These are phyloP conservation scores for Rhytidhysteron rufulum DNA, from an alignment of 2,329 filamentous ascomycete species.

Conservation along the genomic window DNA sequence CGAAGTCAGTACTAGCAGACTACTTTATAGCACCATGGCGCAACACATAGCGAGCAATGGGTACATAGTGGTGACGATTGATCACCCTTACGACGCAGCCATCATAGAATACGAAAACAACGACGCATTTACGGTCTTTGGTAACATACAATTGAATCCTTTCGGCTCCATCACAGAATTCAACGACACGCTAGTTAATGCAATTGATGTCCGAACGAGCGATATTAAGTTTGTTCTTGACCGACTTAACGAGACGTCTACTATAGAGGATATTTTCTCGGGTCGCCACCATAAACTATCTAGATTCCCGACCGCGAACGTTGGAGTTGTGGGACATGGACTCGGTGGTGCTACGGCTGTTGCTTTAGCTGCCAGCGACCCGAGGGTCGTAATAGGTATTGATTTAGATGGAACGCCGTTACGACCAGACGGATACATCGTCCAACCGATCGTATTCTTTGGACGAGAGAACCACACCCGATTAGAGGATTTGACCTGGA, in stretches of 20 bases:
- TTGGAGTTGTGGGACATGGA: conserved; percentile 21
- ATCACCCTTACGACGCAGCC: conserved; percentile 47
- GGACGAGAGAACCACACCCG: conserved; percentile 74
- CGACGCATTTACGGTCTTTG: background rate
- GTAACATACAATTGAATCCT: background rate
- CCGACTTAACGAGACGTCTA: background rate
- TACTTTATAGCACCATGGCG: conserved; percentile 44
- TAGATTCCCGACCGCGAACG: background rate
- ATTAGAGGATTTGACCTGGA: conserved; percentile 89
- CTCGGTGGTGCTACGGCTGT: conserved; percentile 25
- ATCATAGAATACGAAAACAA: conserved; percentile 47
- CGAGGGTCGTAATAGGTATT: conserved; percentile 15
- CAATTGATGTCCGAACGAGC: background rate
- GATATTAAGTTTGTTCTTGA: background rate
- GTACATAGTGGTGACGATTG: conserved; percentile 46
- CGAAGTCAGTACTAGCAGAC: conserved; percentile 42
- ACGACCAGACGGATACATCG: conserved; percentile 5
- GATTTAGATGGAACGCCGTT: conserved; percentile 21
- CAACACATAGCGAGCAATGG: conserved; percentile 46
- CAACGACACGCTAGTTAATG: background rate
- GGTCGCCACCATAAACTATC: background rate
- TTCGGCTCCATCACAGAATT: background rate
- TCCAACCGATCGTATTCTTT: conserved; percentile 20
- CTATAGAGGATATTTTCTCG: background rate
- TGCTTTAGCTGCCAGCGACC: conserved; percentile 7